phyloP scores from a whole-genome alignment of 164 flowering plant genomes.

The Amborella trichopoda region DNA sequence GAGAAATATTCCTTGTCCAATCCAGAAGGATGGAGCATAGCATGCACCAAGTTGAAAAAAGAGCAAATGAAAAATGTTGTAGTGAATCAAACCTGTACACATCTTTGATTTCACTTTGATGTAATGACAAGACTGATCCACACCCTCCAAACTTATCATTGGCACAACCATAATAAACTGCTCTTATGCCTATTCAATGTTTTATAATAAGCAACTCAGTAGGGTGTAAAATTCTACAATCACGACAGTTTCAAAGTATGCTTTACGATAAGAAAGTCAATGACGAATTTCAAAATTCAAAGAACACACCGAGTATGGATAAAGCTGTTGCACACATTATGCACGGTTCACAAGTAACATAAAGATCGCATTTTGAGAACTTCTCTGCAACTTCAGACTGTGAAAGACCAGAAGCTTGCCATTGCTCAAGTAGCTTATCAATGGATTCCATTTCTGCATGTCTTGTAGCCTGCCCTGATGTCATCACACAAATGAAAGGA shows the following conservation, averaged over 20 bases:
- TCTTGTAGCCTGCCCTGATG: conserved; percentile 61
- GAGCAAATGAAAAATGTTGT: neutral
- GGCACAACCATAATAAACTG: conserved; percentile 82
- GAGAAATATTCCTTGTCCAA: no score
- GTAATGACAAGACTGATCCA: conserved; percentile 80
- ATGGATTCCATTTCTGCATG: conserved; percentile 98
- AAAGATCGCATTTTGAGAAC: conserved; percentile 57
- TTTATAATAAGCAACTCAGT: neutral
- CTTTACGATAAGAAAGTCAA: no score
- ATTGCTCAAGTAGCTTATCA: conserved; percentile 55
- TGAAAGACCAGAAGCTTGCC: conserved; percentile 55
- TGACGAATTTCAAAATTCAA: no score
- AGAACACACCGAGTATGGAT: conserved; percentile 57
- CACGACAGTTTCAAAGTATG: neutral
- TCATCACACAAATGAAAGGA: neutral
- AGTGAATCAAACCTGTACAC: conserved; percentile 17
- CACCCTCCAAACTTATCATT: conserved; percentile 98
- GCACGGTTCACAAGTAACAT: conserved; percentile 98
- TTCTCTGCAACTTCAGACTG: conserved; percentile 37
- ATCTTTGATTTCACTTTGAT: conserved; percentile 26
- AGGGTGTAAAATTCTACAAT: neutral
- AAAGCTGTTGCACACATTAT: conserved; percentile 94
- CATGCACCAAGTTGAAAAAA: neutral
- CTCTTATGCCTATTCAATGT: conserved; percentile 40
- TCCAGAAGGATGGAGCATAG: neutral